Conservation (phyloP, 345 rosid genomes). For the Firmiana major region DNA sequence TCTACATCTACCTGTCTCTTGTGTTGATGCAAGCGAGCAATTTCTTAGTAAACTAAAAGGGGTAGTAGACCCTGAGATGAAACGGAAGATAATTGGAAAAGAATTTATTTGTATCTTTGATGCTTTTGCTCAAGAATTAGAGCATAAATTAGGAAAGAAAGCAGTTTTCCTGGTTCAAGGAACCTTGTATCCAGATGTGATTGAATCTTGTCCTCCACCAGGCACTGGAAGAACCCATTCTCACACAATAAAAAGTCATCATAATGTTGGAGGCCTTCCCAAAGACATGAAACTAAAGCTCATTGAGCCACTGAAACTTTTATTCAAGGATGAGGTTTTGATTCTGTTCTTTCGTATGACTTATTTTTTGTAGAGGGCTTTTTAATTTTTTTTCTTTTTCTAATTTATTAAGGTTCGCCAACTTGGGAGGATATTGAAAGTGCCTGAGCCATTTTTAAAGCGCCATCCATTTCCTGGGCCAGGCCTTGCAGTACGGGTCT, state of each 20-base stretch:
- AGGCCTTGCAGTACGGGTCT: constrained; percentile 91
- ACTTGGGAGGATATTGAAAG: constrained; percentile 74
- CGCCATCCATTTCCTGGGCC: constrained; percentile 99
- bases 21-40: constrained; percentile 70
- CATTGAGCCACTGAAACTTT: constrained; percentile 89
- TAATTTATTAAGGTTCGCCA: constrained; percentile 67
- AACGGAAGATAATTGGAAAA: constrained; percentile 85
- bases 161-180: constrained; percentile 91
- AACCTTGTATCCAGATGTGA: constrained; percentile 90
- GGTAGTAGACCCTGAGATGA: constrained; percentile 80
- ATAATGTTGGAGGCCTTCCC: constrained; percentile 96
- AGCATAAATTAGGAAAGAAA: constrained; percentile 65
- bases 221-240: constrained; percentile 87
- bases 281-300: constrained; percentile 95
- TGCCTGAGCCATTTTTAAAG: constrained; percentile 77
- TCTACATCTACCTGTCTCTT: constrained; percentile 82
- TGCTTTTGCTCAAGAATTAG: constrained; percentile 70
- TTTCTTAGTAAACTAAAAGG: constrained; percentile 87
- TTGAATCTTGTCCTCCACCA: constrained; percentile 97
- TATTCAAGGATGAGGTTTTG: constrained; percentile 90
- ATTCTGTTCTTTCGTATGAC: neutral
- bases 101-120: constrained; percentile 85
- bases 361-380: neutral
- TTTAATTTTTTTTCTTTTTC: neutral
- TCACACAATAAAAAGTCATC: constrained; percentile 97